phyloP scores from a whole-genome alignment of 164 flowering plant genomes.

The grape (Vitis vinifera) region DNA sequence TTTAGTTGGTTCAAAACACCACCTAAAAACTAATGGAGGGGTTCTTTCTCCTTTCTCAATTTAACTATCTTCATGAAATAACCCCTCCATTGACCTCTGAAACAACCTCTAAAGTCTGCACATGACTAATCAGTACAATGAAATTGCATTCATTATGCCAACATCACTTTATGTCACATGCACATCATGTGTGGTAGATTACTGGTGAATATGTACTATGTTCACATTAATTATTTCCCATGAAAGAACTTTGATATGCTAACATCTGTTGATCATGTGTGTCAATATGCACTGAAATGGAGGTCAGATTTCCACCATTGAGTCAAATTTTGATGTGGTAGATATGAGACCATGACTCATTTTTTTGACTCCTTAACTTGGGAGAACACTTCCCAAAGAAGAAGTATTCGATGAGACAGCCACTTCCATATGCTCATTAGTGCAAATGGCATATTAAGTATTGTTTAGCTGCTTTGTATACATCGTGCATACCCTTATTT shows the following conservation, averaged over 20 bases:
- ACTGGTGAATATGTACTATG: not conserved
- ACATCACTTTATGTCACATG: not conserved
- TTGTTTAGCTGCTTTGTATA: not conserved
- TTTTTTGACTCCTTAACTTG: not conserved
- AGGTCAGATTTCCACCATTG: not conserved
- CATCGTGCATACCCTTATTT: no score
- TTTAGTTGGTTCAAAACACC: no score
- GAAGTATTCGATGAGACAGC: not conserved
- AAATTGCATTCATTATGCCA: not conserved
- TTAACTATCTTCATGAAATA: no score
- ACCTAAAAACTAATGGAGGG: no score
- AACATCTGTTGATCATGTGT: not conserved
- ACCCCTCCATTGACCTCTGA: no score
- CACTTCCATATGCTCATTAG: not conserved
- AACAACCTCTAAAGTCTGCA: no score
- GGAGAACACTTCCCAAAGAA: not conserved
- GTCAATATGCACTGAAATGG: not conserved
- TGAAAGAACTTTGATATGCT: not conserved
- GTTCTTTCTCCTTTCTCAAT: no score
- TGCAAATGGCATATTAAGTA: not conserved
- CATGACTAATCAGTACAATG: not conserved
- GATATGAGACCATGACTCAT: not conserved
- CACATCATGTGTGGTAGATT: not conserved
- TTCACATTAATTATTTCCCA: not conserved
- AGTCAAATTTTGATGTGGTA: not conserved